Evolutionary conservation across 768 basidiomycete species (phyloP).

Genomic region (Russula compacta): DNA sequence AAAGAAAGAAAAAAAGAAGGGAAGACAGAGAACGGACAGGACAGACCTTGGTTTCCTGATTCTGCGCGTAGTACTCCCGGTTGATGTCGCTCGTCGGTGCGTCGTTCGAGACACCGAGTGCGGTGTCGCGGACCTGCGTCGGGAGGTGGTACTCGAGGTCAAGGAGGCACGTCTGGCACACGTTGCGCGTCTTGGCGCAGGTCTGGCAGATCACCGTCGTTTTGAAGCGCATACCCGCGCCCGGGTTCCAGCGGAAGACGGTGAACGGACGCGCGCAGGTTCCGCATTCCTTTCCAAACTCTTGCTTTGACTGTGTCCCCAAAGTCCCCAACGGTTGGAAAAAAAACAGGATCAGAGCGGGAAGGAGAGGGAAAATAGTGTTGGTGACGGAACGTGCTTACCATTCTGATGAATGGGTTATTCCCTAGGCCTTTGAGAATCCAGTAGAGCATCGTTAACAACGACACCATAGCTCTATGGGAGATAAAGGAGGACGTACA

Average conservation of each 20-base stretch:
- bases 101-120: constrained; percentile 72
- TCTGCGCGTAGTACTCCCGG: constrained; percentile 89
- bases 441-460: neutral
- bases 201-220: constrained; percentile 96
- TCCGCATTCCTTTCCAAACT: constrained; percentile 92
- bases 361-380: neutral
- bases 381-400: constrained; percentile 31
- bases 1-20: neutral
- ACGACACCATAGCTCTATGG: neutral
- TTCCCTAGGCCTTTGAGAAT: constrained; percentile 58
- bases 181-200: constrained; percentile 91
- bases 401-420: constrained; percentile 95
- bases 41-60: constrained; percentile 76
- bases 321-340: neutral
- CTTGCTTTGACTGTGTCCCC: constrained; percentile 80
- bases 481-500: constrained; percentile 40
- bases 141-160: constrained; percentile 96
- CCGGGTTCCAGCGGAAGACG: constrained; percentile 98
- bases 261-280: constrained; percentile 96
- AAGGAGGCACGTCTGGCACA: constrained; percentile 95
- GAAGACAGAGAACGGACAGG: too few relatives aligned
- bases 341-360: neutral
- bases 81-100: constrained; percentile 98
- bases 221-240: constrained; percentile 87
- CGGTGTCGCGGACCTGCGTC: constrained; percentile 95